phyloP scores from a whole-genome alignment of 257 asterid species.

The Plantago major region DNA sequence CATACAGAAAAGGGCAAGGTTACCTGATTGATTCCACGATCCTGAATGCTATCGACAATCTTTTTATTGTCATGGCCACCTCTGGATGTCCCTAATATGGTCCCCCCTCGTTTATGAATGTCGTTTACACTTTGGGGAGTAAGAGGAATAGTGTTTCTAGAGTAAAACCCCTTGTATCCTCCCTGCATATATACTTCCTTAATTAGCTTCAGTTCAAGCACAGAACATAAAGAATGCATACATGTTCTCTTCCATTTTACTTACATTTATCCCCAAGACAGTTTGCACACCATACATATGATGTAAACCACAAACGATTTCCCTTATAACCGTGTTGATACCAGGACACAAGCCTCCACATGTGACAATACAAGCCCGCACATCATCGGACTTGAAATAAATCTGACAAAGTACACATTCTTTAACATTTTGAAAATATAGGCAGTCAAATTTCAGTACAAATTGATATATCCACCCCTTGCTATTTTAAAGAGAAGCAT shows the following conservation, averaged over 20 bases:
- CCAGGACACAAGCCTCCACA: slow-evolving; percentile 99
- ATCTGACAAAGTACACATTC: slow-evolving; percentile 41
- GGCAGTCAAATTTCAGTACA: no score
- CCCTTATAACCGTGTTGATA: slow-evolving; percentile 86
- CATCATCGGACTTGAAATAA: slow-evolving; percentile 76
- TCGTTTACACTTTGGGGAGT: slow-evolving; percentile 71
- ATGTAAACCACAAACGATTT: slow-evolving; percentile 75
- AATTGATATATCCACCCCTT: neutral
- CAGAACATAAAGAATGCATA: neutral
- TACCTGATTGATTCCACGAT: slow-evolving; percentile 91
- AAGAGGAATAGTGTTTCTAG: slow-evolving; percentile 60
- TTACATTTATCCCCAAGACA: slow-evolving; percentile 80
- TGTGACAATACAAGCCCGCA: slow-evolving; percentile 82
- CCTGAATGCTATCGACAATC: slow-evolving; percentile 93
- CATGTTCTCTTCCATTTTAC: slow-evolving; percentile 1
- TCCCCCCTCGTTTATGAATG: slow-evolving; percentile 93
- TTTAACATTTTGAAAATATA: neutral
- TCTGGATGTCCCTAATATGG: slow-evolving; percentile 77
- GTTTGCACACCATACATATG: slow-evolving; percentile 71
- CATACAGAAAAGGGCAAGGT: neutral
- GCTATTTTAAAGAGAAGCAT: neutral
- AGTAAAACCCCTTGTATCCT: slow-evolving; percentile 80
- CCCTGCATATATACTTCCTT: slow-evolving; percentile 43
- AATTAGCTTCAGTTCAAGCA: slow-evolving; percentile 15
- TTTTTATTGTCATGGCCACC: slow-evolving; percentile 79